Conservation (phyloP, 2,329 filamentous ascomycete species). For the Penicillium brevicompactum region DNA sequence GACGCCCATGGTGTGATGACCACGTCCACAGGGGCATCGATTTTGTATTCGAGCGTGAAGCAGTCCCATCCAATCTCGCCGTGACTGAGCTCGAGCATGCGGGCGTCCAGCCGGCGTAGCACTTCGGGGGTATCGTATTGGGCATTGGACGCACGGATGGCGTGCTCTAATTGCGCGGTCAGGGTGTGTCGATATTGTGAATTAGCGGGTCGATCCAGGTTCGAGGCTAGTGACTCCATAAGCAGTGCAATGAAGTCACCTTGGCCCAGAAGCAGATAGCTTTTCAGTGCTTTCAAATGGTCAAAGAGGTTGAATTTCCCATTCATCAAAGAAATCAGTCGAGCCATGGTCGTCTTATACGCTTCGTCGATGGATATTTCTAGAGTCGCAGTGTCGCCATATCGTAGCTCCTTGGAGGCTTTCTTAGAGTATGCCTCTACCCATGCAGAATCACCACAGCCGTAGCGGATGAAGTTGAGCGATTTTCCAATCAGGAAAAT, state of each 20-base stretch:
- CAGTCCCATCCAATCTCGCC: conserved; percentile 99
- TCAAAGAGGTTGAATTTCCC: conserved; percentile 94
- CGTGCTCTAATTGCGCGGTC: conserved; percentile 96
- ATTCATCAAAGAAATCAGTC: conserved; percentile 89
- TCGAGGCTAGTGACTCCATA: conserved; percentile 93
- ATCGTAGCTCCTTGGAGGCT: conserved; percentile 86
- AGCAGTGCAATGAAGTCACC: conserved; percentile 96
- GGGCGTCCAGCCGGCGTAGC: conserved; percentile 86
- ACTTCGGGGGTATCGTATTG: conserved; percentile 94
- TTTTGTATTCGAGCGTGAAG: conserved; percentile 98
- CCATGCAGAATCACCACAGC: conserved; percentile 91
- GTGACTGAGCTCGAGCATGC: conserved; percentile 94
- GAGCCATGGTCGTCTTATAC: conserved; percentile 97
- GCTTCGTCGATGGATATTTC: conserved; percentile 95
- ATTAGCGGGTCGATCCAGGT: conserved; percentile 92
- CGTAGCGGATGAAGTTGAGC: conserved; percentile 95
- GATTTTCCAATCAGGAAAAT: conserved; percentile 98
- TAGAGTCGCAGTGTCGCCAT: conserved; percentile 88
- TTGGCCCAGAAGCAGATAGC: conserved; percentile 90
- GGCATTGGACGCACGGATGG: conserved; percentile 93
- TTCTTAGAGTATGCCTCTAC: conserved; percentile 93
- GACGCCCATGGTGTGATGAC: conserved; percentile 95
- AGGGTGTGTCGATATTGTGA: conserved; percentile 95
- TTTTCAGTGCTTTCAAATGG: conserved; percentile 87
- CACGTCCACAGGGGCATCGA: conserved; percentile 93